Conservation (phyloP, 2,329 filamentous ascomycete genomes). For the Curvularia verruculosa region DNA sequence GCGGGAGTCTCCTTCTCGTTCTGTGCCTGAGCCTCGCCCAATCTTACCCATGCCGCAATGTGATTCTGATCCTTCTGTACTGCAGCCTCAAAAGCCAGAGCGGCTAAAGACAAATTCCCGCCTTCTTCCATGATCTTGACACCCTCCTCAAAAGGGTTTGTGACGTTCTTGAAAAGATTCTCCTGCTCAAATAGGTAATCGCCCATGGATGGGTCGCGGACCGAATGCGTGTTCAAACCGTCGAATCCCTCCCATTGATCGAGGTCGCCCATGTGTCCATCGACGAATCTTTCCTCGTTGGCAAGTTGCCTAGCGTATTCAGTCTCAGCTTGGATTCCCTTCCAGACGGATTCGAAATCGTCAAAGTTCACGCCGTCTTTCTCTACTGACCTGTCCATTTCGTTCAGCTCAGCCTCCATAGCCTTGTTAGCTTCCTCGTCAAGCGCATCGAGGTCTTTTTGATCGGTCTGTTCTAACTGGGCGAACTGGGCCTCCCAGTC, state of each 20-base stretch:
- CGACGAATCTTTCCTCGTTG: constrained; percentile 67
- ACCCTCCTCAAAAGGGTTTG: constrained; percentile 90
- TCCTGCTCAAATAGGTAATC: constrained; percentile 95
- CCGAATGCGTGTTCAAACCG: constrained; percentile 68
- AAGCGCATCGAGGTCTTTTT: constrained; percentile 55
- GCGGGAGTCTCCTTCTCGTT: constrained; percentile 98
- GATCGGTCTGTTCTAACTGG: constrained; percentile 75
- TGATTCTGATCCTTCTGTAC: constrained; percentile 88
- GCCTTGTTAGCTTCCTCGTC: constrained; percentile 71
- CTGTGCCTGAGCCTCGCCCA: constrained; percentile 92
- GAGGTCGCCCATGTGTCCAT: constrained; percentile 71
- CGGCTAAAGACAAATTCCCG: constrained; percentile 90
- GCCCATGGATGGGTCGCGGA: constrained; percentile 77
- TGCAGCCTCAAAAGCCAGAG: constrained; percentile 93
- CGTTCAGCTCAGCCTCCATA: constrained; percentile 84
- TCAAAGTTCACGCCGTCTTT: constrained; percentile 83
- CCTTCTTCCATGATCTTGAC: constrained; percentile 91
- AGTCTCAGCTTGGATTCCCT: constrained; percentile 78
- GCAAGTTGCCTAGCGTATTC: constrained; percentile 72
- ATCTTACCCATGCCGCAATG: constrained; percentile 89
- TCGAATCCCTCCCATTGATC: constrained; percentile 83
- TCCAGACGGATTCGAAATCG: constrained; percentile 89
- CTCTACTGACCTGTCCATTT: constrained; percentile 82
- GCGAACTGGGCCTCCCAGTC: constrained; percentile 98
- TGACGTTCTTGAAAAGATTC: constrained; percentile 82